Conservation (phyloP, 495 filamentous ascomycete genomes). For the Viridothelium virens region DNA sequence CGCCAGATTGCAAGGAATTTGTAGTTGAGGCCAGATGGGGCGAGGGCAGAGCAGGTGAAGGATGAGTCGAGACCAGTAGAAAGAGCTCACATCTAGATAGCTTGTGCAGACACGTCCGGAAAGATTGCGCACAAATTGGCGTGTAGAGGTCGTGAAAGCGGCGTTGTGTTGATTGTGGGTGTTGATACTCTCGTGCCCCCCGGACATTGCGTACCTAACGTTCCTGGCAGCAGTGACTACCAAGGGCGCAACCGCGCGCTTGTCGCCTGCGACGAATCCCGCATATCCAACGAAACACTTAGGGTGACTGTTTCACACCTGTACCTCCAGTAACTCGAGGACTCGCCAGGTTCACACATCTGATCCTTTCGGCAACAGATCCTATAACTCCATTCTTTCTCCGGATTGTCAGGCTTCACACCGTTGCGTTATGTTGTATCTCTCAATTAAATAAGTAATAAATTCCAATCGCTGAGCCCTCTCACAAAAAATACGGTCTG, state of each 20-base stretch:
- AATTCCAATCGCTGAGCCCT: background rate
- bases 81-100: background rate
- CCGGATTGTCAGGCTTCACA: background rate
- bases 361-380: background rate
- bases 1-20: background rate
- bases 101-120: background rate
- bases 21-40: background rate
- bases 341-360: too few relatives aligned
- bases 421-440: too few relatives aligned
- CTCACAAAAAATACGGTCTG: background rate
- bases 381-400: background rate
- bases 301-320: too few relatives aligned
- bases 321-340: too few relatives aligned
- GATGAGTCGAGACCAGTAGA: background rate
- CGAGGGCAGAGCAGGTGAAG: background rate
- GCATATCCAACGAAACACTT: too few relatives aligned
- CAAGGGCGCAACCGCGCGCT: background rate
- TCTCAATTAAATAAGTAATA: background rate
- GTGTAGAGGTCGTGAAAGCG: background rate
- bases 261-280: too few relatives aligned
- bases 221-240: background rate
- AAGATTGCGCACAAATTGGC: background rate
- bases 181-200: conserved; percentile 7
- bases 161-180: background rate
- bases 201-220: background rate